Percentiles rank a stretch among this genome's conserved stretches.
phyloP scores from a whole-genome alignment of 73 alveolate species.

The Blepharisma stoltei region DNA sequence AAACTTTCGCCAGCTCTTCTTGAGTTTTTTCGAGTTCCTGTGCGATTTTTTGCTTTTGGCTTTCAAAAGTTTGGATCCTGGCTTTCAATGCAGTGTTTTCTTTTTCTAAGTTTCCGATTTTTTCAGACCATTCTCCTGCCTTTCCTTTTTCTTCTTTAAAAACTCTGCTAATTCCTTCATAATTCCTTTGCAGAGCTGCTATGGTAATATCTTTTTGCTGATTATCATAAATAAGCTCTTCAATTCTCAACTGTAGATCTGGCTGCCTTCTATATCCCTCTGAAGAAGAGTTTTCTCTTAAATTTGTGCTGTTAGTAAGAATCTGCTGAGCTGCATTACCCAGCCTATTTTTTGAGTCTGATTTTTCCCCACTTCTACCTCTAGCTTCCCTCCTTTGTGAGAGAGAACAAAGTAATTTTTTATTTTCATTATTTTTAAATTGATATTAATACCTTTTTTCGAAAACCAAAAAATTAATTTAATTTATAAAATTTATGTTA shows the following conservation, averaged over 20 bases:
- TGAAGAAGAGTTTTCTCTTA: neutral
- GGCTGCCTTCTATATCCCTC: neutral
- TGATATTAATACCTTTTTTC: no score
- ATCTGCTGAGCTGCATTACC: conserved; percentile 17
- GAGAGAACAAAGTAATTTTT: no score
- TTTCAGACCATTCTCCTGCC: neutral
- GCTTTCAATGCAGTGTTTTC: neutral
- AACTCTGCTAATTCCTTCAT: neutral
- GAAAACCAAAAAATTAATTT: no score
- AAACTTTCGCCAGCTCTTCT: conserved; percentile 7
- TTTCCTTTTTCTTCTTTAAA: conserved; percentile 17
- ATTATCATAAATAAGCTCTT: neutral
- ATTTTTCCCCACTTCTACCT: no score
- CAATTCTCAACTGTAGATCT: neutral
- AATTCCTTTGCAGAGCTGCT: conserved; percentile 15
- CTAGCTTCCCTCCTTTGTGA: no score
- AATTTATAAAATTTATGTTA: no score
- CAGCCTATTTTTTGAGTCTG: conserved; percentile 8
- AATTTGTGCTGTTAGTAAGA: neutral
- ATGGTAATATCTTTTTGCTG: conserved; percentile 14
- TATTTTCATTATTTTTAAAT: no score
- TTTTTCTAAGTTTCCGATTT: neutral
- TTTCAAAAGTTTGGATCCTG: neutral
- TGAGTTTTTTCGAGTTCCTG: conserved; percentile 21
- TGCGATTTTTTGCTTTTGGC: neutral